phyloP scores from a whole-genome alignment of 2,329 filamentous ascomycete species.

The Pseudocercospora ulei region DNA sequence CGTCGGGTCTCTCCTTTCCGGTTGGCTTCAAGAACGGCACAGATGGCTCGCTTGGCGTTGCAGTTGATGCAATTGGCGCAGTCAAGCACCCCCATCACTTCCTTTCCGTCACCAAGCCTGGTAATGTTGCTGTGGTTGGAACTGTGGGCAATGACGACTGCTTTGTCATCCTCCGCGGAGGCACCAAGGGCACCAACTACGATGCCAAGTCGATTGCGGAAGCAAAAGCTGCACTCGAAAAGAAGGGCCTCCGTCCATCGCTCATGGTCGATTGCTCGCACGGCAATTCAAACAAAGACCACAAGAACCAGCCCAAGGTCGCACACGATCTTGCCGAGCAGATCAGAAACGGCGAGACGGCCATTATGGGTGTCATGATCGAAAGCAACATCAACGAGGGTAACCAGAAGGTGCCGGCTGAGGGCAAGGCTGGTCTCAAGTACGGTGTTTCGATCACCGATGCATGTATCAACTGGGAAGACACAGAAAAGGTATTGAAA shows the following conservation, averaged over 20 bases:
- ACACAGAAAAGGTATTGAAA: slow-evolving; percentile 70
- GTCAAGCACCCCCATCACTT: slow-evolving; percentile 92
- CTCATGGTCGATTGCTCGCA: slow-evolving; percentile 99
- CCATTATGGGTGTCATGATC: slow-evolving; percentile 97
- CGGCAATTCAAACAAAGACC: slow-evolving; percentile 75
- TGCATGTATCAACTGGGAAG: slow-evolving; percentile 90
- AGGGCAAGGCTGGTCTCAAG: slow-evolving; percentile 75
- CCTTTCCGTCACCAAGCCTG: slow-evolving; percentile 92
- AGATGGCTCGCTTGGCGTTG: slow-evolving; percentile 77
- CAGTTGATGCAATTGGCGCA: slow-evolving; percentile 89
- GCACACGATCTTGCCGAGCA: slow-evolving; percentile 72
- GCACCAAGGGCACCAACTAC: slow-evolving; percentile 89
- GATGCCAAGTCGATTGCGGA: slow-evolving; percentile 73
- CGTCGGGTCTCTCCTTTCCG: slow-evolving; percentile 88
- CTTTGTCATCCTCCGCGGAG: slow-evolving; percentile 89
- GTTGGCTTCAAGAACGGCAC: slow-evolving; percentile 99
- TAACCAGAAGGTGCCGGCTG: slow-evolving; percentile 79
- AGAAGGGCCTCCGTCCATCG: slow-evolving; percentile 60
- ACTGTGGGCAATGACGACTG: slow-evolving; percentile 93
- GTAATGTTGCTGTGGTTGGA: slow-evolving; percentile 86
- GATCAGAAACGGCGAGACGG: slow-evolving; percentile 70
- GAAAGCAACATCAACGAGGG: slow-evolving; percentile 95
- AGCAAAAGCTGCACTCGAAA: slow-evolving; percentile 66
- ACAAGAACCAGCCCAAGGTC: slow-evolving; percentile 95
- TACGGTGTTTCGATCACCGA: slow-evolving; percentile 96